Evolutionary conservation across 1,139 yeast genomes (phyloP), one percentile per base, ranked within the genome.

Genomic region (Suhomyces panamericanus): DNA sequence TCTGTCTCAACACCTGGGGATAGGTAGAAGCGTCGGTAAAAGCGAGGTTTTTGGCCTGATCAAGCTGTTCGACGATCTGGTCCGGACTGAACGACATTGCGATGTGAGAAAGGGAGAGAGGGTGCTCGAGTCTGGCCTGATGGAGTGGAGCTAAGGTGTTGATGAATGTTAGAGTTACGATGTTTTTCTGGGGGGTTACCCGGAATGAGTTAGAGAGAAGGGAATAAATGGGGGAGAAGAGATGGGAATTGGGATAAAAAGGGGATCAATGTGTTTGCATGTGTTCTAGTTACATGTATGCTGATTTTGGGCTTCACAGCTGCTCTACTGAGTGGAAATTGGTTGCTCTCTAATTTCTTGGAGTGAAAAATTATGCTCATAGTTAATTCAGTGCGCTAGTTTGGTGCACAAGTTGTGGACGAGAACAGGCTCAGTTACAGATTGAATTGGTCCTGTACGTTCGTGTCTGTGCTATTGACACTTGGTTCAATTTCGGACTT

Each of bases 1-100:
- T 74, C 34, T 80, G 81, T 38, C 78, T 70, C 36, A 80, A 63
- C 15, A 81, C 83, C 49, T 77, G 80, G 3, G 83, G 78, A 48
- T 78, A 73, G 45, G 74, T 66, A 32, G 70, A 66, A 1, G 74
- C 72, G 49, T 70, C 73, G 26, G 73, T 60, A 50, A 73, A 64
- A 1, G 82, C 83, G 54, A 79, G 63, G 16, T 64, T 62, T 39
- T 74, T 71, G 15, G 86, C 86, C 58, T 79, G 78, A 38, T 70
- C 60, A 41, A 81, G 69, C 49, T 76, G 81, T 24, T 64, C 71
- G 39, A 73, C 62, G 40, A 53, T 50, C 38, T 53, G 54, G 26
- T 45, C 49, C 14, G 55, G 53, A 15, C 46, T 45, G 47, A 52
- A 52, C 36, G 52, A 50, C 53, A 50, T 48, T 38, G 33, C 32